phyloP scores from a whole-genome alignment of 225 moss, liverwort and hornwort species.

The Straminergon stramineum region DNA sequence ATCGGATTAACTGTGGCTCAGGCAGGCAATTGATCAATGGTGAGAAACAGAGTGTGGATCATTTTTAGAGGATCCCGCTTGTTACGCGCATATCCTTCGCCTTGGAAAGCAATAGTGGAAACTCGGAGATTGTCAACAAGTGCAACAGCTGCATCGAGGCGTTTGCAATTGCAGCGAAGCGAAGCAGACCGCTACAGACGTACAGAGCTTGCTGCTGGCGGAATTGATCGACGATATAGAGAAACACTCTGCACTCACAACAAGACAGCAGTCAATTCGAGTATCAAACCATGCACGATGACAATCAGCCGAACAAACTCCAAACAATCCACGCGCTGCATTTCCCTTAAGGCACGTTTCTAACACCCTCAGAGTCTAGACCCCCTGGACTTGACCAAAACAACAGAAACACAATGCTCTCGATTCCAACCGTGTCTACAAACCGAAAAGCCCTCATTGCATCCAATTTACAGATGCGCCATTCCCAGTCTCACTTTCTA shows the following conservation, averaged over 20 bases:
- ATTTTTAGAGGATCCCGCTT: slow-evolving; percentile 8
- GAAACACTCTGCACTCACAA: slow-evolving; percentile 2
- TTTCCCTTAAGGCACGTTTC: not conserved
- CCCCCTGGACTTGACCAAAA: not conserved
- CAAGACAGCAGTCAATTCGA: slow-evolving; percentile 4
- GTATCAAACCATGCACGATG: not conserved
- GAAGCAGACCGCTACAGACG: not conserved
- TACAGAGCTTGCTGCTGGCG: not conserved
- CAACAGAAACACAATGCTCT: not conserved
- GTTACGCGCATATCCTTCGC: not conserved
- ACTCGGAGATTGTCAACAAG: not conserved
- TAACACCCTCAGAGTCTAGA: not conserved
- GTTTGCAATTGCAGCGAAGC: not conserved
- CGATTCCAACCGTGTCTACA: not conserved
- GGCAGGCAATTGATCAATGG: slow-evolving; percentile 46
- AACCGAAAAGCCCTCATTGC: not conserved
- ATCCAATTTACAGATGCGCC: not conserved
- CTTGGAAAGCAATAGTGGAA: slow-evolving; percentile 1
- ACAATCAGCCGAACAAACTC: not conserved
- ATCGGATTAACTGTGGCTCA: slow-evolving; percentile 1
- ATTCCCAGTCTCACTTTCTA: not conserved
- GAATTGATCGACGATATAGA: not conserved
- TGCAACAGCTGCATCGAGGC: not conserved
- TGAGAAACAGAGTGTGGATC: slow-evolving; percentile 39
- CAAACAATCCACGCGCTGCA: not conserved